Percentiles rank a stretch among this genome's conserved stretches.
These are phyloP conservation scores for Microsporum audouinii DNA, from an alignment of 2,329 filamentous ascomycete genomes.

Conservation along the genomic window DNA sequence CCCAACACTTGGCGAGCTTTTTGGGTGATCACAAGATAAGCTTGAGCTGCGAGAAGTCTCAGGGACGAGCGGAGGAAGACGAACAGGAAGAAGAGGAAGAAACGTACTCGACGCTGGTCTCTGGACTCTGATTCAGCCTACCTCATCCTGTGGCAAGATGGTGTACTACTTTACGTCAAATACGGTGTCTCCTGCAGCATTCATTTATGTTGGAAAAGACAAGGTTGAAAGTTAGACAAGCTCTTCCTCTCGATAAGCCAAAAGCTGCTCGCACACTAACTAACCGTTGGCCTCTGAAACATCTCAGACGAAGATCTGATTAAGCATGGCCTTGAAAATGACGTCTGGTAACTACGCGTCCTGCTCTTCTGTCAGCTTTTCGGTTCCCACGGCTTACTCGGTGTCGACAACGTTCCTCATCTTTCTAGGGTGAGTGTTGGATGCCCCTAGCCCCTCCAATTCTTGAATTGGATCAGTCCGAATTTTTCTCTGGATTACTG, in stretches of 20 bases:
- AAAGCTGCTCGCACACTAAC: background rate
- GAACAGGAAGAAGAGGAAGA: background rate
- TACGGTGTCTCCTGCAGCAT: conserved; percentile 67
- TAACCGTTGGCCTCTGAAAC: conserved; percentile 8
- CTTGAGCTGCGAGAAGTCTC: background rate
- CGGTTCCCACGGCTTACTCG: background rate
- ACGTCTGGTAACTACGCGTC: conserved; percentile 60
- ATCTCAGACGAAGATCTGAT: conserved; percentile 84
- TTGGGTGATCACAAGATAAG: background rate
- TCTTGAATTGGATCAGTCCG: background rate
- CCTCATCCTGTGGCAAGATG: conserved; percentile 42
- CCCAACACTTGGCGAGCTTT: background rate
- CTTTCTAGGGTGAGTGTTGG: conserved; percentile 23
- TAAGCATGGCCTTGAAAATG: conserved; percentile 84
- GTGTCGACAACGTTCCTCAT: background rate
- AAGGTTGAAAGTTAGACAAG: conserved; percentile 80
- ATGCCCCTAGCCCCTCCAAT: background rate
- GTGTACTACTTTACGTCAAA: conserved; percentile 94
- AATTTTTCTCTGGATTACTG: background rate
- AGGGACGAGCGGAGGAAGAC: background rate
- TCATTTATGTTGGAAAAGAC: conserved; percentile 95
- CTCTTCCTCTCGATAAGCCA: conserved; percentile 5
- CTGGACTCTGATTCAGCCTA: background rate
- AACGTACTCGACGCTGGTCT: background rate
- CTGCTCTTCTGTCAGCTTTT: background rate